Percentiles rank a stretch among this genome's conserved stretches.
These are phyloP conservation scores for Picochlorum sp. DNA, from an alignment of 139 green algal genomes.

Conservation along the genomic window DNA sequence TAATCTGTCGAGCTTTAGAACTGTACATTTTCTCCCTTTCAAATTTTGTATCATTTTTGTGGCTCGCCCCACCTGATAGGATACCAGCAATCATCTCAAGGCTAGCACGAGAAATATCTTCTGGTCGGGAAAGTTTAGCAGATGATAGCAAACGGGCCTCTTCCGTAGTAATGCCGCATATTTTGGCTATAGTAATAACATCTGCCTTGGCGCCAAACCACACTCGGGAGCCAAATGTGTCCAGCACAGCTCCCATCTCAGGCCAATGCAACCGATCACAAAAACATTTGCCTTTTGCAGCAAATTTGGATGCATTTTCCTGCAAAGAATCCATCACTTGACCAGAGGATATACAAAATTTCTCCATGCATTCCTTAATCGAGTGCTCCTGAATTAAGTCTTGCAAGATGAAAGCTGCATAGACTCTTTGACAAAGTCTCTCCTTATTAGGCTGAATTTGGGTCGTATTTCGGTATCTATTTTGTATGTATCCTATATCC, in stretches of 20 bases:
- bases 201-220: not conserved
- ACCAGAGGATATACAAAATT: constrained; percentile 18
- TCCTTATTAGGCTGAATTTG: not conserved
- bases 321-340: constrained; percentile 1
- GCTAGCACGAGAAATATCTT: too few species aligned
- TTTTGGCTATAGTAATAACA: constrained; percentile 2
- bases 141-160: not conserved
- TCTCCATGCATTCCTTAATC: constrained; percentile 22
- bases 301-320: constrained; percentile 36
- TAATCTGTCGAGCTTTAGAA: too few species aligned
- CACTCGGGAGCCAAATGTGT: constrained; percentile 35
- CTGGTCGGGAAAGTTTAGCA: too few species aligned
- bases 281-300: constrained; percentile 60
- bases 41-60: too few species aligned
- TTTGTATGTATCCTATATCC: not conserved
- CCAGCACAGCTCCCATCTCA: constrained; percentile 58
- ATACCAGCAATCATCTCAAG: too few species aligned
- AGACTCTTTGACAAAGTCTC: constrained; percentile 19
- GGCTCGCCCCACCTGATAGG: not conserved
- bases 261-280: constrained; percentile 62
- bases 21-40: too few species aligned
- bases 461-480: too few species aligned
- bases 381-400: constrained; percentile 8
- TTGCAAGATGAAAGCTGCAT: not conserved
- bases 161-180: not conserved